phyloP scores from a whole-genome alignment of 2,329 filamentous ascomycete species.

The Emergomyces orientalis region DNA sequence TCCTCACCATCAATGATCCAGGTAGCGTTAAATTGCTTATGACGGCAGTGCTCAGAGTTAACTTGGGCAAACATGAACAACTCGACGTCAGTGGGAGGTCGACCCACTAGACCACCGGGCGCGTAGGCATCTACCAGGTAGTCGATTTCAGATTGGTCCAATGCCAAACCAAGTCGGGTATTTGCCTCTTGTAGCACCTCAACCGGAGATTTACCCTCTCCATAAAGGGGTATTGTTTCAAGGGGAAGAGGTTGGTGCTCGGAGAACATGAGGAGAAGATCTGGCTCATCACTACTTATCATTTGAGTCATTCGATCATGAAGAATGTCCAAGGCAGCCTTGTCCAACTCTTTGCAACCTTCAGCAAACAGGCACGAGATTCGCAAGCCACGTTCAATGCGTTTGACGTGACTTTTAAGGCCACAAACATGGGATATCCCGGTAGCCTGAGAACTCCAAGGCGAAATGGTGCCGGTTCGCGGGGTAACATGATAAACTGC shows the following conservation, averaged over 20 bases:
- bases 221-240: slow-evolving; percentile 65
- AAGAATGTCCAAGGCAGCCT: slow-evolving; percentile 55
- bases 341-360: slow-evolving; percentile 49
- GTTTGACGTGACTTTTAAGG: slow-evolving; percentile 58
- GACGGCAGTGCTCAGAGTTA: slow-evolving; percentile 86
- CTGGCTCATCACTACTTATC: slow-evolving; percentile 57
- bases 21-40: slow-evolving; percentile 91
- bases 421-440: slow-evolving; percentile 90
- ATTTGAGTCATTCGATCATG: slow-evolving; percentile 95
- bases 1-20: slow-evolving; percentile 86
- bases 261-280: slow-evolving; percentile 68
- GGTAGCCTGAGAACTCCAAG: slow-evolving; percentile 95
- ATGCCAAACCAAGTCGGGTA: slow-evolving; percentile 68
- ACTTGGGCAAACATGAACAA: slow-evolving; percentile 99
- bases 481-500: slow-evolving; percentile 65
- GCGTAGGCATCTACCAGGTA: slow-evolving; percentile 84
- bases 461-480: slow-evolving; percentile 72
- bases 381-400: slow-evolving; percentile 79
- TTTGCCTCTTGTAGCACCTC: slow-evolving; percentile 75
- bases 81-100: slow-evolving; percentile 77
- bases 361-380: slow-evolving; percentile 54
- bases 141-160: slow-evolving; percentile 82
- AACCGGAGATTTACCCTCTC: slow-evolving; percentile 54
- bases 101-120: slow-evolving; percentile 48
- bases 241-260: slow-evolving; percentile 57